Evolutionary conservation across 345 rosid genomes (phyloP).

Genomic region (Barbarea vulgaris): DNA sequence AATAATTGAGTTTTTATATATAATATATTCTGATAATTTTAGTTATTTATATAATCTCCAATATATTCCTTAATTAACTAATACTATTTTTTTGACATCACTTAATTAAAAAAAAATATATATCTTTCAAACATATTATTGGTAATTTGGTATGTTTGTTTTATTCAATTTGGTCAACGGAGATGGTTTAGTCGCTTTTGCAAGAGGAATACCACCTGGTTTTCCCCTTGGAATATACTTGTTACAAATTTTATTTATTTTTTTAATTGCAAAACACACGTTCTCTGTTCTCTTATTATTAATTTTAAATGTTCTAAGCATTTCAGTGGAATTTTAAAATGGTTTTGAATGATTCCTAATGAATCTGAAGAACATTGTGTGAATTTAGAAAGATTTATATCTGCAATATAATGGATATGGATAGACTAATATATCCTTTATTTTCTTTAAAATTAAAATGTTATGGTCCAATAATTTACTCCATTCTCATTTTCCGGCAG

Average conservation of each 20-base stretch:
- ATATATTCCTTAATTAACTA: not conserved
- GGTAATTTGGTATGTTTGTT: constrained; percentile 30
- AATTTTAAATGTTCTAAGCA: not conserved
- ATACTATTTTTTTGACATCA: constrained; percentile 13
- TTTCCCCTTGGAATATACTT: not conserved
- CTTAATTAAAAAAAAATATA: constrained; percentile 4
- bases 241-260: not conserved
- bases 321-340: not conserved
- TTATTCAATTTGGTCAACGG: constrained; percentile 40
- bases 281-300: not conserved
- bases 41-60: not conserved
- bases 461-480: constrained; percentile 12
- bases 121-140: constrained; percentile 21
- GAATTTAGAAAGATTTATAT: not conserved
- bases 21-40: not conserved
- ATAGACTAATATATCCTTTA: not conserved
- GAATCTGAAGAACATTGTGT: not conserved
- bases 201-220: constrained; percentile 15
- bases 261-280: not conserved
- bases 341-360: constrained; percentile 2
- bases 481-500: not conserved
- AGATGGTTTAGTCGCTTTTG: constrained; percentile 6
- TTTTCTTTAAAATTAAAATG: not conserved
- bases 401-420: not conserved
- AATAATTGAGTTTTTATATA: constrained; percentile 16